phyloP scores from a whole-genome alignment of 2,329 filamentous ascomycete species.

The Dryadomyces quercus-mongolicae region DNA sequence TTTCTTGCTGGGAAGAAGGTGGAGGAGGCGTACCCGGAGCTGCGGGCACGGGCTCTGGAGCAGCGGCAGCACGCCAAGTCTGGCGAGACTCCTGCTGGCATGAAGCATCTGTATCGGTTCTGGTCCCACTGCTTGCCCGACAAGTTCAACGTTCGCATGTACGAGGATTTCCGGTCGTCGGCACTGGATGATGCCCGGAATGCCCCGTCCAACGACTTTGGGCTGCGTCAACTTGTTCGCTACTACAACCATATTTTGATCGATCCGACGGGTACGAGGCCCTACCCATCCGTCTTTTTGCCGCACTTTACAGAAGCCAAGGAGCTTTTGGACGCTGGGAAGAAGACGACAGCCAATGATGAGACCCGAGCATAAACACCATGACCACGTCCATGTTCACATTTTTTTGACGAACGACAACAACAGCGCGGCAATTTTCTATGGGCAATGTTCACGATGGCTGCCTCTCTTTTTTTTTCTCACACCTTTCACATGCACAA shows the following conservation, averaged over 20 bases:
- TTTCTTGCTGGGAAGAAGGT: not conserved
- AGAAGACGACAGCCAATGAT: not conserved
- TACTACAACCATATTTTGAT: constrained; percentile 39
- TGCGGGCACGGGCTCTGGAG: constrained; percentile 26
- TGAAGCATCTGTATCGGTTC: constrained; percentile 59
- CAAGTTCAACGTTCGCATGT: constrained; percentile 66
- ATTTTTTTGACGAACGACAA: not conserved
- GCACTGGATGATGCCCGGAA: constrained; percentile 51
- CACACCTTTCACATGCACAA: no score
- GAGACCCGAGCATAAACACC: not conserved
- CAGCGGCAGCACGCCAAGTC: constrained; percentile 21
- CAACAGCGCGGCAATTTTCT: no score
- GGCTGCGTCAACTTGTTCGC: constrained; percentile 49
- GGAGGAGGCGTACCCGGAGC: constrained; percentile 18
- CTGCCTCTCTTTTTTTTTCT: no score
- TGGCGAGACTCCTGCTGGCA: constrained; percentile 36
- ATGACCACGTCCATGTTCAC: not conserved
- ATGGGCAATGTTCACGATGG: no score
- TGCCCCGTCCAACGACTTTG: constrained; percentile 32
- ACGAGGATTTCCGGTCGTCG: constrained; percentile 57
- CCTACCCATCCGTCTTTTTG: constrained; percentile 17
- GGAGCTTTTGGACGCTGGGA: constrained; percentile 5
- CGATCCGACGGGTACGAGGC: constrained; percentile 12
- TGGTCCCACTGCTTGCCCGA: constrained; percentile 62
- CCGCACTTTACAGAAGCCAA: constrained; percentile 17